Conservation (phyloP, 768 basidiomycete genomes). For the Calocera cornea region DNA sequence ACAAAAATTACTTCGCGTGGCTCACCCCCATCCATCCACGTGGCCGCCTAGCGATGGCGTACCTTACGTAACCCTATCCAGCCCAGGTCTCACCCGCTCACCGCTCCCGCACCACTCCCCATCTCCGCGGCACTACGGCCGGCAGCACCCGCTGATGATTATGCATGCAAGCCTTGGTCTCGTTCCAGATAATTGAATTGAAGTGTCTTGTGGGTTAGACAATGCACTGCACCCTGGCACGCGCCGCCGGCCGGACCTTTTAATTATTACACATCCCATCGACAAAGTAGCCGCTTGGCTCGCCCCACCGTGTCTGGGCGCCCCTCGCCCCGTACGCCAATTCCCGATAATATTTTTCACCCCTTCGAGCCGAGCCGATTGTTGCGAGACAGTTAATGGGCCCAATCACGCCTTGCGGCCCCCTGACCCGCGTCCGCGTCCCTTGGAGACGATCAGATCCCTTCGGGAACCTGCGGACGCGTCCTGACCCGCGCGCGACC, state of each 20-base stretch:
- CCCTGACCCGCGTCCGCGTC: not conserved
- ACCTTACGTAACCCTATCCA: not conserved
- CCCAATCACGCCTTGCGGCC: too few relatives aligned
- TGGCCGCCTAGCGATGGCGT: not conserved
- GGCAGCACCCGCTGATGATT: not conserved
- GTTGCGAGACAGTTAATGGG: too few relatives aligned
- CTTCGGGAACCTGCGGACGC: not conserved
- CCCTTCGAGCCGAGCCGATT: too few relatives aligned
- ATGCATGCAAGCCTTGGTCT: not conserved
- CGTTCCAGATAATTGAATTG: not conserved
- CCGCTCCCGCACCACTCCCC: not conserved
- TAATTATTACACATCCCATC: too few relatives aligned
- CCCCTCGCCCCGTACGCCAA: too few relatives aligned
- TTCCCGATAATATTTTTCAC: too few relatives aligned
- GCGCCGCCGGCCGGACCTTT: too few relatives aligned
- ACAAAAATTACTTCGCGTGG: not conserved
- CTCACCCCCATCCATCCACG: not conserved
- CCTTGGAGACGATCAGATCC: not conserved
- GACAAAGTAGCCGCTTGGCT: too few relatives aligned
- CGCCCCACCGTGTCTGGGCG: too few relatives aligned
- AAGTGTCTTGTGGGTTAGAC: not conserved
- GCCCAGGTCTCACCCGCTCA: not conserved
- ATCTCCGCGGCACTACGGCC: not conserved
- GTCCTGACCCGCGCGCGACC: too few relatives aligned
- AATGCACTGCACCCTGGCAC: not conserved